Evolutionary conservation across 2,329 filamentous ascomycete genomes (phyloP).

Genomic region (Penicillium nordicum): DNA sequence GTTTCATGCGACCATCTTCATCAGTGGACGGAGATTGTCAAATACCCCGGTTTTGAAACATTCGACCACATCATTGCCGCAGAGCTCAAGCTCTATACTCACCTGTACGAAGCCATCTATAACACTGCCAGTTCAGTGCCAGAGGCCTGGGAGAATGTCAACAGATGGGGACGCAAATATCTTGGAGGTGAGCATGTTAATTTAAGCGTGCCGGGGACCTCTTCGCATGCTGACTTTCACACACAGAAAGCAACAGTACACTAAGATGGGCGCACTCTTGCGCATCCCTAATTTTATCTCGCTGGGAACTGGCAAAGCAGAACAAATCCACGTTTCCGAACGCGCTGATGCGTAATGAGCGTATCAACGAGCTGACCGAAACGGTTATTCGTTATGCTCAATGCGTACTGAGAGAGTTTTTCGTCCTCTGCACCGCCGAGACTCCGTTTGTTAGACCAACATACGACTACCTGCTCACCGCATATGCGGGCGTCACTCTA

Average conservation of each 20-base stretch:
- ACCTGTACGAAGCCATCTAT: constrained; percentile 6
- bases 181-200: background rate
- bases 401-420: constrained; percentile 4
- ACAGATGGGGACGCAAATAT: constrained; percentile 2
- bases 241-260: background rate
- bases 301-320: constrained; percentile 9
- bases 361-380: background rate
- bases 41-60: constrained; percentile 3
- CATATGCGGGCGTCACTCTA: constrained; percentile 7
- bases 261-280: constrained; percentile 5
- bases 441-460: constrained; percentile 4
- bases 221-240: background rate
- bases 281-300: constrained; percentile 5
- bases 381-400: constrained; percentile 5
- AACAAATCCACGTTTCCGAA: background rate
- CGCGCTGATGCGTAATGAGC: background rate
- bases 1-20: constrained; percentile 7
- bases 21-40: constrained; percentile 1
- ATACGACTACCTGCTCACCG: constrained; percentile 7
- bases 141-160: constrained; percentile 6
- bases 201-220: too few relatives aligned
- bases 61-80: constrained; percentile 7
- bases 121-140: background rate
- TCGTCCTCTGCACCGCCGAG: background rate
- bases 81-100: constrained; percentile 9